These are phyloP conservation scores for Boletus mariae DNA, from an alignment of 1,284 basidiomycete genomes.

Conservation along the genomic window DNA sequence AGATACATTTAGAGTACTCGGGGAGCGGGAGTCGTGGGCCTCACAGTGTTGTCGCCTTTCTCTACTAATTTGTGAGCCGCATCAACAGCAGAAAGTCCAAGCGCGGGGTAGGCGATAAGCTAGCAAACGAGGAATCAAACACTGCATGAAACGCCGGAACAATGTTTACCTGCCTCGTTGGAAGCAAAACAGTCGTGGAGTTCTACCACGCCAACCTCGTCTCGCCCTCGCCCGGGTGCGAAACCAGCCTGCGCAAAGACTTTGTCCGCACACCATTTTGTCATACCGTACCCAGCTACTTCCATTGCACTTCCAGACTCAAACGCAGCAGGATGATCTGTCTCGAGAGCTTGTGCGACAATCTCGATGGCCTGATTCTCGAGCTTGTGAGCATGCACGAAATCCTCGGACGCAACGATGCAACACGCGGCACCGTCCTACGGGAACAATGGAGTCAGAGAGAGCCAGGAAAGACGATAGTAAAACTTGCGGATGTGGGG, in stretches of 20 bases:
- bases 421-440: constrained; percentile 65
- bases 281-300: constrained; percentile 74
- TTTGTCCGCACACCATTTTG: constrained; percentile 64
- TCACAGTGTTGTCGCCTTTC: constrained; percentile 73
- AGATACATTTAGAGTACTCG: neutral
- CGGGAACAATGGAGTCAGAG: neutral
- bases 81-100: constrained; percentile 68
- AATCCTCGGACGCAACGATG: constrained; percentile 73
- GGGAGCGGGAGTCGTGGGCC: neutral
- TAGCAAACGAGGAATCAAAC: neutral
- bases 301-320: constrained; percentile 68
- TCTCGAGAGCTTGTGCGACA: constrained; percentile 59
- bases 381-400: constrained; percentile 69
- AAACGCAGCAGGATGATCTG: constrained; percentile 62
- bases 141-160: neutral
- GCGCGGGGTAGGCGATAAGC: constrained; percentile 77
- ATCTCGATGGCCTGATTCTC: constrained; percentile 82
- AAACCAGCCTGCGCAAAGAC: constrained; percentile 73
- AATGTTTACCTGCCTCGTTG: constrained; percentile 45
- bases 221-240: constrained; percentile 55
- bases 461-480: neutral
- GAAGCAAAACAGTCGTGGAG: constrained; percentile 85
- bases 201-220: constrained; percentile 78
- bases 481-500: constrained; percentile 59
- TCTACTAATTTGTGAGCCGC: constrained; percentile 78